Evolutionary conservation across 768 basidiomycete genomes (phyloP), one percentile per base, ranked within the genome.

Genomic region (Tulasnella sp.): DNA sequence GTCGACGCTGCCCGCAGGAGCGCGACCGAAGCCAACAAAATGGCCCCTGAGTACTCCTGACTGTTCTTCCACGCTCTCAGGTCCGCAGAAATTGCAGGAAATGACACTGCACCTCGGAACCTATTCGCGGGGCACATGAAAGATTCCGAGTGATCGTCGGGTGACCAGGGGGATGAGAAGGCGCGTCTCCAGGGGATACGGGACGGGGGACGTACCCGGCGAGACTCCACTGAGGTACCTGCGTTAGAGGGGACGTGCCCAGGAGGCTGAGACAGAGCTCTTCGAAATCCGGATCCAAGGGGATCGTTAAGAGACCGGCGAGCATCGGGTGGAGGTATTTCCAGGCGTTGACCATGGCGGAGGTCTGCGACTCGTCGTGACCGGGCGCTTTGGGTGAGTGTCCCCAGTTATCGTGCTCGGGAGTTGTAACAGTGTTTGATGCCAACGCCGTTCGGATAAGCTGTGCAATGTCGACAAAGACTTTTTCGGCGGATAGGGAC

Each of bases 21-120:
- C 4, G 81, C 73, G 3, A 82, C 69, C 42, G 94, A 78, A 0
- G 77, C 76, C 4, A 93, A 66, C 4, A 83, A 77, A 12, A 85
- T 75, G 2, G 78, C 73, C 0, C 90, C 86, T 2, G 91, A 84
- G 1, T 78, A 76, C 32, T 77, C 70, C 0, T 77, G 70, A 0
- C 90, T 92, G 17, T 88, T 69, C n/a, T 75, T 77, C 91, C 93
- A 96, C 0, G 71, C 67, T 35, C 77, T 75, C 41, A 46, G 23
- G 17, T 45, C 46, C 3, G 31, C 17, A 8, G 31, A 77, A 78
- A 35, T 80, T 49, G 0, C 74, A 73, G 17, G 72, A n/a, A 48
- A 37, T 14, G 35, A 2, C 21, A 15, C 70, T 21, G 73, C 35
- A 41, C 43, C 55, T 34, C 42, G 41, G 19, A 50, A 57, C 48